Conservation (phyloP, 305 asterid species). For the Petunia hybrid region DNA sequence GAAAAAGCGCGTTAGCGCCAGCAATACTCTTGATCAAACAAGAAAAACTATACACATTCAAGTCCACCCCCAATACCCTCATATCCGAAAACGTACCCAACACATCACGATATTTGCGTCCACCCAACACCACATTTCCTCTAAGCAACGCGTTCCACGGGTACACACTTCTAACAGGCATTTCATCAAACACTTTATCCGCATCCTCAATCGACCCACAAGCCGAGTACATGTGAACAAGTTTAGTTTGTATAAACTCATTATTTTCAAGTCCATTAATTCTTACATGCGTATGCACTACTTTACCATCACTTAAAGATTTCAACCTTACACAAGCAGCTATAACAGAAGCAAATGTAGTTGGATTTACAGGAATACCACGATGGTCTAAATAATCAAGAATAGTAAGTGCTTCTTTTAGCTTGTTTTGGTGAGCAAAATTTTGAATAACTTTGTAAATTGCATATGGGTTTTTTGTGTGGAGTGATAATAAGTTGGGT, state of each 20-base stretch:
- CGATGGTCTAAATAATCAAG: conserved; percentile 76
- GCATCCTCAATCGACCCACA: conserved; percentile 85
- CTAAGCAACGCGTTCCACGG: conserved; percentile 95
- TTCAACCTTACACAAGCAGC: conserved; percentile 62
- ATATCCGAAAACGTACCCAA: conserved; percentile 65
- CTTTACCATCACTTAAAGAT: conserved; percentile 61
- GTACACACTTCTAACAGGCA: conserved; percentile 66
- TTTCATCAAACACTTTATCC: conserved; percentile 63
- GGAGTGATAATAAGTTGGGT: conserved; percentile 62
- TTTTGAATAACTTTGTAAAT: conserved; percentile 75
- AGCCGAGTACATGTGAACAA: conserved; percentile 69
- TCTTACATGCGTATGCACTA: conserved; percentile 67
- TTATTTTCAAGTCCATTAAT: conserved; percentile 70
- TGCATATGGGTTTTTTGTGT: conserved; percentile 72
- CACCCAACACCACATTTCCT: conserved; percentile 82
- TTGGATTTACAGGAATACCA: conserved; percentile 76
- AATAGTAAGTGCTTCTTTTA: conserved; percentile 74
- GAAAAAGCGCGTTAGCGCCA: conserved; percentile 67
- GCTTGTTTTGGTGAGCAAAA: conserved; percentile 67
- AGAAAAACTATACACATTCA: conserved; percentile 83
- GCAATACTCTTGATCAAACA: conserved; percentile 91
- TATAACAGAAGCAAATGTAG: conserved; percentile 74
- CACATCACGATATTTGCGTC: conserved; percentile 56
- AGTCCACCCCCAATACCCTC: conserved; percentile 70
- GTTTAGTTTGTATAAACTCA: conserved; percentile 76